Conservation (phyloP, 2,329 filamentous ascomycete species). For the Exophiala sp. region DNA sequence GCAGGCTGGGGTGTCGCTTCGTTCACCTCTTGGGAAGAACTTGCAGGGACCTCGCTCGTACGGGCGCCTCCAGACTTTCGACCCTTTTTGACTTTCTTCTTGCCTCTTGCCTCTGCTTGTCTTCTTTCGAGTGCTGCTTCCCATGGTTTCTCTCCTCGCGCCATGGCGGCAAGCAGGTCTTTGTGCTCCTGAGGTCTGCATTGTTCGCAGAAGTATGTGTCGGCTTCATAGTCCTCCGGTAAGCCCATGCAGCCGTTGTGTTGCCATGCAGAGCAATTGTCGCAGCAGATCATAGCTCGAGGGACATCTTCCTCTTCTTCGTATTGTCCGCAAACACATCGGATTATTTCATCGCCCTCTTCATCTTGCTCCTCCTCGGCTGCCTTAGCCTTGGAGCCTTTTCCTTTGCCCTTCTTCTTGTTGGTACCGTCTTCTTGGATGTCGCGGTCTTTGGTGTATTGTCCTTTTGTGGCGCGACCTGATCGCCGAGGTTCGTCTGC, state of each 20-base stretch:
- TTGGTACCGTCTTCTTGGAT: constrained; percentile 57
- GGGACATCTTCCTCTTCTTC: constrained; percentile 81
- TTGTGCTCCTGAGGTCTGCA: constrained; percentile 82
- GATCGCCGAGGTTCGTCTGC: constrained; percentile 85
- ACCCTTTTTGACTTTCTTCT: constrained; percentile 54
- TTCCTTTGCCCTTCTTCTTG: constrained; percentile 46
- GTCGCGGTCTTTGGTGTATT: constrained; percentile 85
- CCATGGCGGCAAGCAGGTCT: constrained; percentile 73
- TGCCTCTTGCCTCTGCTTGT: constrained; percentile 59
- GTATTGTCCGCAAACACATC: constrained; percentile 87
- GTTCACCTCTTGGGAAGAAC: constrained; percentile 40
- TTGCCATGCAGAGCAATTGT: constrained; percentile 90
- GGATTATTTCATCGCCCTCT: constrained; percentile 70
- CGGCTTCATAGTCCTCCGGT: constrained; percentile 69
- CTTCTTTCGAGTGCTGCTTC: constrained; percentile 63
- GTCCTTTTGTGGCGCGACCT: constrained; percentile 92
- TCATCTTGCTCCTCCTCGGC: constrained; percentile 47
- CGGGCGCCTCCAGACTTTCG: constrained; percentile 61
- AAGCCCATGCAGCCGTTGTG: constrained; percentile 95
- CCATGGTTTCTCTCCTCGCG: constrained; percentile 82
- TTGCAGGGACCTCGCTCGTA: constrained; percentile 60
- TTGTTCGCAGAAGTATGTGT: constrained; percentile 87
- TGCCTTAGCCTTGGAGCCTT: constrained; percentile 45
- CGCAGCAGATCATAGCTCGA: constrained; percentile 93
- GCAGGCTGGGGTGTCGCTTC: constrained; percentile 21